Base-by-base conservation (phyloP, 2,329 filamentous ascomycete species). In the Erysiphe pisi region DNA sequence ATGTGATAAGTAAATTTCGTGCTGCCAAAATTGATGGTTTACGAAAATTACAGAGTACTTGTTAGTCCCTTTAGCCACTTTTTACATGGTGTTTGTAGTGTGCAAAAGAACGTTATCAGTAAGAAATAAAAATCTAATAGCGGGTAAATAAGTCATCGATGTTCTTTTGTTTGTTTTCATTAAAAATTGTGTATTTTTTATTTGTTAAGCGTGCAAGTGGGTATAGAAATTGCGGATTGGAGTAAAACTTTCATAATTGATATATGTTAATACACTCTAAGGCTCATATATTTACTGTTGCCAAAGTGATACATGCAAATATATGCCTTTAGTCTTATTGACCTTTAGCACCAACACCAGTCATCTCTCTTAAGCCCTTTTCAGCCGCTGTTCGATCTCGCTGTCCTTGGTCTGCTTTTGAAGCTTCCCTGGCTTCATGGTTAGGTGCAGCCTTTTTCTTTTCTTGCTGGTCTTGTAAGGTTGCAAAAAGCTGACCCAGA, bases 1-100 rank as follows among this genome's bases (percentile, higher is more conserved):
- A 91, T 79, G 82, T 91, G 77, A 82, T 82, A 79, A 80, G 79
- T 68, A 70, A 81, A 40, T 78, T 82, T 6, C 80, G 80, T 45
- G 77, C 80, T 49, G 78, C 80, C 16, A 81, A 79, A 75, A 75
- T 78, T 43, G 81, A 82, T 74, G 80, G 80, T 36, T 76, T 76
- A 74, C 78, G 78, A 73, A 80, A 80, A 78, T 78, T 78, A 65
- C 77, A 65, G 73, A 31, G 49, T 20, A 36, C 52, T 1, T 58
- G 7, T 58, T 58, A 58, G 11, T 14, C 52, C n/a, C 43, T 14
- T 14, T 14, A 45, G 43, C 14, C 12, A 45, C 43, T 14, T 45
- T 14, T 14, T 1, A 45, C 43, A 45, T 45, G 43, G 43, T 45
- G 1, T 45, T 12, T 45, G 43, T 14, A 45, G 12, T 45, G 14